phyloP scores from a whole-genome alignment of 2,329 filamentous ascomycete genomes.

The Ciborinia camelliae region DNA sequence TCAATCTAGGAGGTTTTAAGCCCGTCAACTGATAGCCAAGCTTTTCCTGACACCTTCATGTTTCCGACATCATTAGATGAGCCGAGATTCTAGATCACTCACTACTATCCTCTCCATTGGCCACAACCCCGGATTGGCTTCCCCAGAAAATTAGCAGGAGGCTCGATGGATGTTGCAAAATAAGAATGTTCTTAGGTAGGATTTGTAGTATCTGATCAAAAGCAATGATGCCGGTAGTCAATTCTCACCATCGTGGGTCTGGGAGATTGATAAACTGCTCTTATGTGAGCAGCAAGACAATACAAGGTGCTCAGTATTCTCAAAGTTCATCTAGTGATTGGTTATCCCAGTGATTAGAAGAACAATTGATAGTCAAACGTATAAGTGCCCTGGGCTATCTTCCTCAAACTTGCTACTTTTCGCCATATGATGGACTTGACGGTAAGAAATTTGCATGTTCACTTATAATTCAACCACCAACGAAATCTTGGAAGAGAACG shows the following conservation, averaged over 20 bases:
- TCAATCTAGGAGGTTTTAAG: background rate
- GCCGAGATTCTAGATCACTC: background rate
- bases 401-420: background rate
- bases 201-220: background rate
- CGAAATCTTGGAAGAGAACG: background rate
- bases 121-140: background rate
- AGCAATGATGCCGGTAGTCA: background rate
- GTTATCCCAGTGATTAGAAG: background rate
- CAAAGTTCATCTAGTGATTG: background rate
- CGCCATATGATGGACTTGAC: background rate
- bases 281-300: background rate
- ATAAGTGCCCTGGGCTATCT: background rate
- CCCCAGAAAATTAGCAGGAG: no score
- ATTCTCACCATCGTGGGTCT: background rate
- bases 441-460: background rate
- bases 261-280: background rate
- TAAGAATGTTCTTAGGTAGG: background rate
- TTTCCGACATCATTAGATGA: background rate
- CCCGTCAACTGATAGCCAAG: conserved; percentile 1
- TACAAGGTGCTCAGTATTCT: background rate
- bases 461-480: background rate
- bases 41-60: background rate
- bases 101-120: background rate
- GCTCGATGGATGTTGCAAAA: background rate
- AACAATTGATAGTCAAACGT: background rate